Evolutionary conservation across 805 yeast genomes (phyloP).

Genomic region (Sungouiella blattae): DNA sequence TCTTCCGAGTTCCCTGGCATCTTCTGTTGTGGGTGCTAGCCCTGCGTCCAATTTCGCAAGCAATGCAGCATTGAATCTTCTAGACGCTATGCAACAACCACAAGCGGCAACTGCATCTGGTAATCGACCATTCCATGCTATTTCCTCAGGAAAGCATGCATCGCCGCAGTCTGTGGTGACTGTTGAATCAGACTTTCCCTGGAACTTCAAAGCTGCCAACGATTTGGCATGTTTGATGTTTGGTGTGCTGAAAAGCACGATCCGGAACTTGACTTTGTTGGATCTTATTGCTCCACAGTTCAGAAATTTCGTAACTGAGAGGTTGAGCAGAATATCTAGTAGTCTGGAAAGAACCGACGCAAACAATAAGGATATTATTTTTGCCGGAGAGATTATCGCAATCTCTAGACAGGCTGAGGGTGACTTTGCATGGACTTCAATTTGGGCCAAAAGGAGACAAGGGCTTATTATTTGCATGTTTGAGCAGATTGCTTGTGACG

Average conservation of each 20-base stretch:
- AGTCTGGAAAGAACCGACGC: slow-evolving; percentile 7
- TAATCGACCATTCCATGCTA: slow-evolving; percentile 55
- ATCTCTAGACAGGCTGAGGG: slow-evolving; percentile 62
- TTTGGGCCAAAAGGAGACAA: slow-evolving; percentile 83
- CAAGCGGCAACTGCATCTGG: slow-evolving; percentile 17
- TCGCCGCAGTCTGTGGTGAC: slow-evolving; percentile 85
- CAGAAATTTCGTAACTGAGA: slow-evolving; percentile 61
- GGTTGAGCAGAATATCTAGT: slow-evolving; percentile 37
- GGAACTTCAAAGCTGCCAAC: slow-evolving; percentile 79
- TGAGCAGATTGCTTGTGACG: slow-evolving; percentile 68
- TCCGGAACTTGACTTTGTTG: slow-evolving; percentile 61
- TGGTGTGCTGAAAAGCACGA: slow-evolving; percentile 67
- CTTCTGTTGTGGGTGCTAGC: slow-evolving; percentile 7
- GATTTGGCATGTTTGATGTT: slow-evolving; percentile 86
- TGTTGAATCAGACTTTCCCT: slow-evolving; percentile 68
- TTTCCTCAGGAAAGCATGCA: slow-evolving; percentile 66
- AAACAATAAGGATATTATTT: slow-evolving; percentile 39
- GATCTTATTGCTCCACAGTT: slow-evolving; percentile 79
- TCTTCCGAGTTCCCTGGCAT: too few relatives aligned
- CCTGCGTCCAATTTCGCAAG: slow-evolving; percentile 27
- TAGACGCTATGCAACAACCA: slow-evolving; percentile 8
- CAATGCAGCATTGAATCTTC: slow-evolving; percentile 26
- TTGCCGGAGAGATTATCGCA: slow-evolving; percentile 83
- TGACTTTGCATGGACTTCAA: slow-evolving; percentile 74
- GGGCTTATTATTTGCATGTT: slow-evolving; percentile 75